A percentile compares a stretch with the other conserved stretches of the same genome.
These are phyloP conservation scores for Cyclocybe aegerita DNA, from an alignment of 768 basidiomycete genomes.

Conservation along the genomic window DNA sequence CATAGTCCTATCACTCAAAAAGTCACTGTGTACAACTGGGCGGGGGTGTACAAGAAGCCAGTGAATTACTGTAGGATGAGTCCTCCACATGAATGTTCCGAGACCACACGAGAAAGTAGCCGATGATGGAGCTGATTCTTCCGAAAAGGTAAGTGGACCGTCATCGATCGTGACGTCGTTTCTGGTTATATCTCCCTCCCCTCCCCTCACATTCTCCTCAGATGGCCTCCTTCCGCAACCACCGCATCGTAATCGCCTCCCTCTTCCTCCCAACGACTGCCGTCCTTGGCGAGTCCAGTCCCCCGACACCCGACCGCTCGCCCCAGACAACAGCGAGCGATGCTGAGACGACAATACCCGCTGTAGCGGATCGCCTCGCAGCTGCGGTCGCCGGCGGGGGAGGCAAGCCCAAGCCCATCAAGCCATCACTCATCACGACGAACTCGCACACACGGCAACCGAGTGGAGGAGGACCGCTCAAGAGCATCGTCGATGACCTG, in stretches of 20 bases:
- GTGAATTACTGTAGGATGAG: too few relatives aligned
- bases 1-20: too few relatives aligned
- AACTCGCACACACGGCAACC: constrained; percentile 21
- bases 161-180: constrained; percentile 20
- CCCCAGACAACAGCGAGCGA: constrained; percentile 13
- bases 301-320: constrained; percentile 45
- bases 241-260: constrained; percentile 78
- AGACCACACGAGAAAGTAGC: constrained; percentile 3
- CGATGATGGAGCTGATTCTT: background rate
- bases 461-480: constrained; percentile 41
- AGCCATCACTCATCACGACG: constrained; percentile 15
- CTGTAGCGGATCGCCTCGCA: constrained; percentile 22
- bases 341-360: constrained; percentile 19
- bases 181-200: constrained; percentile 9
- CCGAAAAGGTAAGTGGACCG: constrained; percentile 10
- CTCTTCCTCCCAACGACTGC: constrained; percentile 80
- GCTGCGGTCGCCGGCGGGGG: constrained; percentile 10
- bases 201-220: background rate
- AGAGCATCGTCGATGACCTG: constrained; percentile 80
- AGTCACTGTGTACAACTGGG: too few relatives aligned
- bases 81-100: background rate
- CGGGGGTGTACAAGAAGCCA: too few relatives aligned
- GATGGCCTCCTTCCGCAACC: constrained; percentile 74
- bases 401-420: constrained; percentile 18
- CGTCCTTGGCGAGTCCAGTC: constrained; percentile 56